Evolutionary conservation across 768 basidiomycete species (phyloP), one percentile per base, ranked within the genome.

Genomic region (Clathrus columnatus): DNA sequence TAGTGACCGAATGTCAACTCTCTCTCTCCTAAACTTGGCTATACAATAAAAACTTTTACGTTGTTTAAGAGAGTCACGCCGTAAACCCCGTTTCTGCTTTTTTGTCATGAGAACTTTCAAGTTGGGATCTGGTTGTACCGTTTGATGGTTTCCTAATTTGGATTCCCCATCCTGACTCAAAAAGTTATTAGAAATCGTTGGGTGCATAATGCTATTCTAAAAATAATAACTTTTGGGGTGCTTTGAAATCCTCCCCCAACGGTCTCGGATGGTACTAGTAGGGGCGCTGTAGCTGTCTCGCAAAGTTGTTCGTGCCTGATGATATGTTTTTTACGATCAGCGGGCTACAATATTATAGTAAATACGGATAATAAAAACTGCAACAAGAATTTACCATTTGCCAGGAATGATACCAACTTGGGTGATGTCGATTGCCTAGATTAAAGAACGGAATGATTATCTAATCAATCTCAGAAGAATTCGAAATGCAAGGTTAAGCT

Each of bases 1-100:
- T 82, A n/a, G 56, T 29, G n/a, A 42, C 21, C 43, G 20, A n/a
- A 29, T 29, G 23, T 43, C 6, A 48, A 21, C 43, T 28, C 50
- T 27, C 14, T 17, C 23, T 27, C 20, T 27, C 27, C 18, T 23
- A 43, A n/a, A 23, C 49, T 30, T 54, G n/a, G 30, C 21, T 10
- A 23, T 30, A 21, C 20, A 26, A 50, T 47, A 11, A 14, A 61
- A 29, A 16, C 28, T 29, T 73, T 32, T 60, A 87, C 87, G 81
- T 71, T 82, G 74, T 44, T 88, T 64, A 61, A 91, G 85, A 3
- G 80, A 74, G 59, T 86, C 80, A 49, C 81, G 82, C 65, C 83
- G 89, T 53, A 80, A 60, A 17, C 77, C 73, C 51, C 78, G 78
- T 65, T 83, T 88, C 56, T 78, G 81, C 64, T 84, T 88, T 69